Conservation (phyloP, 176 grass and related monocot genomes). For the Eremochloa ophiuroides region DNA sequence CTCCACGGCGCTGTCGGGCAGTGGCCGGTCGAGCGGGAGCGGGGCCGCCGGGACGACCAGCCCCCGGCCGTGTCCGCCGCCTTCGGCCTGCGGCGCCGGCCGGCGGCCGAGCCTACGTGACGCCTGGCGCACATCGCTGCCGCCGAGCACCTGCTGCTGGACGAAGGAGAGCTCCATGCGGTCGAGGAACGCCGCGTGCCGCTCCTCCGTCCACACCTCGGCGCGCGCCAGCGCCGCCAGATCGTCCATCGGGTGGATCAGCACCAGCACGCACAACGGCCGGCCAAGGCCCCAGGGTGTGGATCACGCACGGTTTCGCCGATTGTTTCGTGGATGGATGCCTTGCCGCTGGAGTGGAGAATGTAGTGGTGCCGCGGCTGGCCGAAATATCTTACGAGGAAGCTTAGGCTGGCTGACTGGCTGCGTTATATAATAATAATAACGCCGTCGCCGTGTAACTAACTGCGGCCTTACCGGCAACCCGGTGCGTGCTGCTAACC, state of each 20-base stretch:
- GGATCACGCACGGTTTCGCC: not conserved
- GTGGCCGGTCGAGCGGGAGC: constrained; percentile 55
- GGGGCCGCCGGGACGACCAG: not conserved
- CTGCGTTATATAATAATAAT: not conserved
- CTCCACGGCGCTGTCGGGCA: constrained; percentile 87
- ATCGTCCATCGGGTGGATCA: constrained; percentile 27
- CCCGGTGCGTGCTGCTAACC: too few relatives aligned
- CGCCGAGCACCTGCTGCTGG: constrained; percentile 41
- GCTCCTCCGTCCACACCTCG: constrained; percentile 81
- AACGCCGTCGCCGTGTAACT: not conserved
- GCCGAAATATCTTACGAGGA: constrained; percentile 25
- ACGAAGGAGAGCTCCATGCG: constrained; percentile 83
- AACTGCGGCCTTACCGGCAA: not conserved
- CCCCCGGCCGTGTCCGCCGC: not conserved
- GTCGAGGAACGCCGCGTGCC: constrained; percentile 80
- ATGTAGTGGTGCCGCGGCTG: not conserved
- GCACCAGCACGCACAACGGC: too few relatives aligned
- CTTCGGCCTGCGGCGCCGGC: not conserved
- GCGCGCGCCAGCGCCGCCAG: constrained; percentile 26
- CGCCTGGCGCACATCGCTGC: constrained; percentile 30
- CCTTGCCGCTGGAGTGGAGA: not conserved
- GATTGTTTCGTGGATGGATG: not conserved
- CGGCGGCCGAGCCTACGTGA: constrained; percentile 22
- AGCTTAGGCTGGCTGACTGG: not conserved
- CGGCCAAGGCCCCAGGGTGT: not conserved